Percentiles rank a stretch among this genome's conserved stretches.
These are phyloP conservation scores for Reutealis trisperma DNA, from an alignment of 345 rosid species.

Conservation along the genomic window DNA sequence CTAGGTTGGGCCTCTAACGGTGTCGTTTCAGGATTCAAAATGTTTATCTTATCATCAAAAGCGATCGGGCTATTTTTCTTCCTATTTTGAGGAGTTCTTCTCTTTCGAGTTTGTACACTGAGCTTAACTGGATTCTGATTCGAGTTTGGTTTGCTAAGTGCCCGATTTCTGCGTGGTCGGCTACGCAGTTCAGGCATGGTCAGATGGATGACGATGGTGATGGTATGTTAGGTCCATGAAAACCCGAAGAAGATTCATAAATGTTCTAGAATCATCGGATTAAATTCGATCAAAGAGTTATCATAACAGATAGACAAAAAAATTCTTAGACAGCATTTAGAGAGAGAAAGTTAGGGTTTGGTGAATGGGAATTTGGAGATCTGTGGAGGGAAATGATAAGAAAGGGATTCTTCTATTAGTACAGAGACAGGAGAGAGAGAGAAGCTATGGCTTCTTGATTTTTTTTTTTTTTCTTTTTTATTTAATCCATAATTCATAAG, in stretches of 20 bases:
- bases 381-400: slow-evolving; percentile 38
- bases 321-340: neutral
- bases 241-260: slow-evolving; percentile 23
- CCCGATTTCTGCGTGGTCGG: slow-evolving; percentile 45
- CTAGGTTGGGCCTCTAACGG: slow-evolving; percentile 28
- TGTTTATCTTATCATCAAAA: slow-evolving; percentile 17
- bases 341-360: slow-evolving; percentile 29
- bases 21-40: slow-evolving; percentile 23
- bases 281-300: slow-evolving; percentile 7
- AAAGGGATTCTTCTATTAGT: neutral
- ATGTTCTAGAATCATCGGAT: slow-evolving; percentile 42
- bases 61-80: slow-evolving; percentile 23
- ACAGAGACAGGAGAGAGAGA: neutral
- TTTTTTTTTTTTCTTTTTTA: neutral
- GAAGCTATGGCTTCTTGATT: neutral
- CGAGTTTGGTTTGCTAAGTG: slow-evolving; percentile 26
- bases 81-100: slow-evolving; percentile 22
- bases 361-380: slow-evolving; percentile 28
- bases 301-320: neutral
- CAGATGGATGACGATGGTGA: slow-evolving; percentile 5
- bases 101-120: slow-evolving; percentile 25
- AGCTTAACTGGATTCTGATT: slow-evolving; percentile 31
- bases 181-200: slow-evolving; percentile 59
- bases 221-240: slow-evolving; percentile 28
- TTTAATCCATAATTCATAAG: too few species aligned